phyloP scores from a whole-genome alignment of 805 yeast genomes.

The Ogataea ramenticola region DNA sequence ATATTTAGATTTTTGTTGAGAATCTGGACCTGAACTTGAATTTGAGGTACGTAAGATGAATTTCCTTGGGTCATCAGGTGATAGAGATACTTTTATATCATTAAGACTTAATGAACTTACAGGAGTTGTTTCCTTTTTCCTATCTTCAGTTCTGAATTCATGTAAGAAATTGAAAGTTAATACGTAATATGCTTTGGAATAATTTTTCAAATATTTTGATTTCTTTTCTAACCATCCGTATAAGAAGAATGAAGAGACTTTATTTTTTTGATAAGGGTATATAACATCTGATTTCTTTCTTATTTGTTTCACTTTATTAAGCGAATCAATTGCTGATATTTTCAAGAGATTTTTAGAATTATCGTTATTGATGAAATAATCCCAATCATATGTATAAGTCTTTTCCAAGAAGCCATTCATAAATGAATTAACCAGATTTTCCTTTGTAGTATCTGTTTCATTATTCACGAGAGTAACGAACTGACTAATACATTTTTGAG shows the following conservation, averaged over 20 bases:
- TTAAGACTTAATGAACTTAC: constrained; percentile 33
- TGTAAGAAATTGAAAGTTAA: constrained; percentile 61
- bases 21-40: constrained; percentile 13
- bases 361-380: constrained; percentile 46
- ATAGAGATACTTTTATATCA: constrained; percentile 23
- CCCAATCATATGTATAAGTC: constrained; percentile 65
- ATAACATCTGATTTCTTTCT: constrained; percentile 42
- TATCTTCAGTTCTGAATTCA: constrained; percentile 53
- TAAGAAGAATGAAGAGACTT: constrained; percentile 44
- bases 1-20: constrained; percentile 15
- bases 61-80: constrained; percentile 28
- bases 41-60: constrained; percentile 31
- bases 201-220: constrained; percentile 53
- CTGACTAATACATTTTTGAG: constrained; percentile 47
- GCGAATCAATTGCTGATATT: constrained; percentile 24
- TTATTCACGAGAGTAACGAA: constrained; percentile 45
- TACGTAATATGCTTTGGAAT: constrained; percentile 57
- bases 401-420: constrained; percentile 44
- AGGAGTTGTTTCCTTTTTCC: constrained; percentile 46
- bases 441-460: constrained; percentile 40
- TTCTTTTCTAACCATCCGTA: constrained; percentile 56
- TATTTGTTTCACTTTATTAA: constrained; percentile 26
- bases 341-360: constrained; percentile 34
- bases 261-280: constrained; percentile 49
- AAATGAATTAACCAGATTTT: constrained; percentile 47